These are phyloP conservation scores for Pleurotus tuber-regium DNA, from an alignment of 768 basidiomycete genomes.

Conservation along the genomic window DNA sequence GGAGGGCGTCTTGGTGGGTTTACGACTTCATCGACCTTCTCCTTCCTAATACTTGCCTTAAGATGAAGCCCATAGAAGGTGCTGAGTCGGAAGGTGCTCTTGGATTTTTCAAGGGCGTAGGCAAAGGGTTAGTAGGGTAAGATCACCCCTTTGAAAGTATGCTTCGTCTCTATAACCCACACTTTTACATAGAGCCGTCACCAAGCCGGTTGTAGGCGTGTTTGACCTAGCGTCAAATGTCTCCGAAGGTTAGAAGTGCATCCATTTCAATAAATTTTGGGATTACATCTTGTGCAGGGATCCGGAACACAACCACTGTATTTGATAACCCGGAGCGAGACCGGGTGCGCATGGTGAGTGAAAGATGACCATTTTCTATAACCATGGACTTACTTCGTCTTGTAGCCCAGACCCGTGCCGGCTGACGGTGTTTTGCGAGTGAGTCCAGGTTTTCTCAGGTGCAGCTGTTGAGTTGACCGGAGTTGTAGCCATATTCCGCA, in stretches of 20 bases:
- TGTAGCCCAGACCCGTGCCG: conserved; percentile 80
- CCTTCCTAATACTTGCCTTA: conserved; percentile 8
- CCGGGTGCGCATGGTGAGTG: conserved; percentile 72
- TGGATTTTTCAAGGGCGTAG: conserved; percentile 98
- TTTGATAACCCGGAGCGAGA: conserved; percentile 92
- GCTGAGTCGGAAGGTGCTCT: conserved; percentile 92
- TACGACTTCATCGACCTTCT: not conserved
- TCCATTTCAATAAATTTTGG: not conserved
- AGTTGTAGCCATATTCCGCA: conserved; percentile 73
- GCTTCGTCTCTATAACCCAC: not conserved
- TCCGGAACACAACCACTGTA: conserved; percentile 97
- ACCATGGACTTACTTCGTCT: conserved; percentile 8
- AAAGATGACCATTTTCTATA: not conserved
- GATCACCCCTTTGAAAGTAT: conserved; percentile 15
- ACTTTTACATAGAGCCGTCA: conserved; percentile 77
- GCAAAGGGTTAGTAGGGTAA: conserved; percentile 94
- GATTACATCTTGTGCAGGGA: conserved; percentile 48
- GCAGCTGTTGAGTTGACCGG: not conserved
- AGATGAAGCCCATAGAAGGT: conserved; percentile 98
- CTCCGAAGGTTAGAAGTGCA: conserved; percentile 64
- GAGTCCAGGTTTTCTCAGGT: conserved; percentile 33
- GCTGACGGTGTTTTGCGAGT: conserved; percentile 87
- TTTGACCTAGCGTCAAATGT: conserved; percentile 96
- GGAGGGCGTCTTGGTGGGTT: conserved; percentile 83
- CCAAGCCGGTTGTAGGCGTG: conserved; percentile 95